A percentile compares a stretch with the other conserved stretches of the same genome.
These are phyloP conservation scores for Clarkia xantiana DNA, from an alignment of 345 rosid genomes.

Conservation along the genomic window DNA sequence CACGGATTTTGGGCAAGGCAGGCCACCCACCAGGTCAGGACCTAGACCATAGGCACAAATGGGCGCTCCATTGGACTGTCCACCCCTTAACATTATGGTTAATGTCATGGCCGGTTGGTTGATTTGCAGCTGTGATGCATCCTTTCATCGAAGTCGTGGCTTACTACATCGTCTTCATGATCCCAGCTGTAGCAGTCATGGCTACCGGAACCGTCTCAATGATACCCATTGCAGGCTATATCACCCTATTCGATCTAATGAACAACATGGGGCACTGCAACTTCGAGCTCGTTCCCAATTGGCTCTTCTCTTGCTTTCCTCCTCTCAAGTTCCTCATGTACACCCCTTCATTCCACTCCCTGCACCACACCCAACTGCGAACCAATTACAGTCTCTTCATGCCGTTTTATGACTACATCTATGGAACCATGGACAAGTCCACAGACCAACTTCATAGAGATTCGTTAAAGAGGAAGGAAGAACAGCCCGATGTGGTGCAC, in stretches of 20 bases:
- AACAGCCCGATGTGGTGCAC: slow-evolving; percentile 45
- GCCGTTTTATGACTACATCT: slow-evolving; percentile 13
- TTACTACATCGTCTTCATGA: slow-evolving; percentile 23
- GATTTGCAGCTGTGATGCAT: slow-evolving; percentile 34
- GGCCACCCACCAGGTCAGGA: too few species aligned
- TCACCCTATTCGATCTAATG: slow-evolving; percentile 25
- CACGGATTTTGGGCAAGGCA: too few species aligned
- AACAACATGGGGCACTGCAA: slow-evolving; percentile 52
- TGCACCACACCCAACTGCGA: slow-evolving; percentile 13
- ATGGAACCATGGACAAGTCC: slow-evolving; percentile 10
- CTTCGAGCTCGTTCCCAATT: slow-evolving; percentile 35
- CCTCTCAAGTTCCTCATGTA: slow-evolving; percentile 40
- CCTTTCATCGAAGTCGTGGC: slow-evolving; percentile 36
- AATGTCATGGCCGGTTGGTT: slow-evolving; percentile 30
- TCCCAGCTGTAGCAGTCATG: slow-evolving; percentile 11
- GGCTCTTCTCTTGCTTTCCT: slow-evolving; percentile 27
- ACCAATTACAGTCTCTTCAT: slow-evolving; percentile 11
- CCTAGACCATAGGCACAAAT: too few species aligned
- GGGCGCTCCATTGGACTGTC: slow-evolving; percentile 5
- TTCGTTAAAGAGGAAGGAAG: slow-evolving; percentile 23
- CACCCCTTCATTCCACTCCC: slow-evolving; percentile 32
- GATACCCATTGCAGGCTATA: slow-evolving; percentile 4
- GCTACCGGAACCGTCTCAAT: slow-evolving; percentile 13
- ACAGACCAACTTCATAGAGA: slow-evolving; percentile 1
- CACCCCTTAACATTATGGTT: background rate